Evolutionary conservation across 371 early-diverging fungal species (phyloP).

Genomic region (Cokeromyces recurvatus): DNA sequence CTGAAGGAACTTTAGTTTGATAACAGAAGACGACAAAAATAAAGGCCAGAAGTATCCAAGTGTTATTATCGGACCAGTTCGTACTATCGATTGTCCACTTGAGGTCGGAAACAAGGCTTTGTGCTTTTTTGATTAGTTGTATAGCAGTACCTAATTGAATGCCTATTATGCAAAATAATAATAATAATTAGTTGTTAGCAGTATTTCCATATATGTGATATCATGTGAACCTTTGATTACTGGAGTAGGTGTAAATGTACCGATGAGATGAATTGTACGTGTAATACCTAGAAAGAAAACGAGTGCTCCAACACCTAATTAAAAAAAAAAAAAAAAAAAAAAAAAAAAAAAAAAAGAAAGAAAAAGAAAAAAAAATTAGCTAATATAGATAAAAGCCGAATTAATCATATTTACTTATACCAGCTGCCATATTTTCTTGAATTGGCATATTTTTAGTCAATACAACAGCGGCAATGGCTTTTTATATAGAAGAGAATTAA

Average conservation of each 20-base stretch:
- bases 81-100: conserved; percentile 26
- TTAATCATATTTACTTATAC: conserved; percentile 32
- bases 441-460: conserved; percentile 63
- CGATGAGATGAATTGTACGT: conserved; percentile 66
- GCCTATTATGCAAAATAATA: conserved; percentile 12
- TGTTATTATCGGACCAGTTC: conserved; percentile 76
- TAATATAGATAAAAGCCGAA: too few relatives aligned
- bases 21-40: conserved; percentile 67
- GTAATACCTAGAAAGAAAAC: conserved; percentile 70
- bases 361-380: too few relatives aligned
- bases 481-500: too few relatives aligned
- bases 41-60: conserved; percentile 66
- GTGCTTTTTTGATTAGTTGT: conserved; percentile 70
- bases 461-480: conserved; percentile 84
- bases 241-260: conserved; percentile 68
- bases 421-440: conserved; percentile 76
- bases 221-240: conserved; percentile 71
- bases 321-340: too few relatives aligned
- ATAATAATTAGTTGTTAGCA: too few relatives aligned
- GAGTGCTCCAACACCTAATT: conserved; percentile 61
- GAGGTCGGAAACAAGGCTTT: conserved; percentile 41
- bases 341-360: too few relatives aligned
- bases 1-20: conserved; percentile 64
- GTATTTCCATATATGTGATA: too few relatives aligned
- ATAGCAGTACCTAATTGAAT: conserved; percentile 87